A percentile compares a stretch with the other conserved stretches of the same genome.
phyloP scores from a whole-genome alignment of 2,329 filamentous ascomycete species.

The Colletotrichum musae region DNA sequence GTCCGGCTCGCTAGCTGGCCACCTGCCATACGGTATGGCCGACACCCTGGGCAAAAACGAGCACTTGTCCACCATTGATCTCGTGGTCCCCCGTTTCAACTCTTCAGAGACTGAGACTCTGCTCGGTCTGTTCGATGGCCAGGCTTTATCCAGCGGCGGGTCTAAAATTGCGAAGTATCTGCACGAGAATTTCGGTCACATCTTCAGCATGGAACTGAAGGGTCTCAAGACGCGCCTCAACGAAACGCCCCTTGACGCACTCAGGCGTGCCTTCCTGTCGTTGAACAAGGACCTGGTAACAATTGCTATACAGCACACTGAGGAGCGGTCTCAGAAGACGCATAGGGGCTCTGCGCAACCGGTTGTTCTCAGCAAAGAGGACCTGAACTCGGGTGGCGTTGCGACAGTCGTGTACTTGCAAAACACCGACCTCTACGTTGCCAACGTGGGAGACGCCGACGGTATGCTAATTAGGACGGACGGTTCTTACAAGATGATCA shows the following conservation, averaged over 20 bases:
- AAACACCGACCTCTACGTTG: conserved; percentile 91
- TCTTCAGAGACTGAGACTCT: conserved; percentile 91
- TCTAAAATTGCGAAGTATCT: conserved; percentile 97
- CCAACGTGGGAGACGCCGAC: conserved; percentile 95
- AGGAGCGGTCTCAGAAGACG: conserved; percentile 76
- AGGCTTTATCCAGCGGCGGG: conserved; percentile 88
- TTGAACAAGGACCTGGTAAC: conserved; percentile 96
- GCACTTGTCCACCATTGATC: conserved; percentile 94
- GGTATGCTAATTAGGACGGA: conserved; percentile 95
- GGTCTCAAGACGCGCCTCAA: conserved; percentile 74
- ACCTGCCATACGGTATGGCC: conserved; percentile 96
- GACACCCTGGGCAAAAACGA: conserved; percentile 94
- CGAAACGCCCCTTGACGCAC: conserved; percentile 86
- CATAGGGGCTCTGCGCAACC: conserved; percentile 81
- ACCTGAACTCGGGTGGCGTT: conserved; percentile 90
- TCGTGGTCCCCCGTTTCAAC: conserved; percentile 93
- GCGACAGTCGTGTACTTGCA: conserved; percentile 93
- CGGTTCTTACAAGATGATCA: conserved; percentile 85
- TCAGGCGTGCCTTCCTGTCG: conserved; percentile 87
- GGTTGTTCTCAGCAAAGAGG: conserved; percentile 87
- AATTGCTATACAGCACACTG: conserved; percentile 83
- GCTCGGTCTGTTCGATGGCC: conserved; percentile 95
- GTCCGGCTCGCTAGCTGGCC: conserved; percentile 93
- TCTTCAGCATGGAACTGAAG: conserved; percentile 87
- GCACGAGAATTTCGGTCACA: conserved; percentile 93